Percentiles rank a stretch among this genome's conserved stretches.
Conservation (phyloP, 2,329 filamentous ascomycete species). For the Aspergillus costaricaensis region DNA sequence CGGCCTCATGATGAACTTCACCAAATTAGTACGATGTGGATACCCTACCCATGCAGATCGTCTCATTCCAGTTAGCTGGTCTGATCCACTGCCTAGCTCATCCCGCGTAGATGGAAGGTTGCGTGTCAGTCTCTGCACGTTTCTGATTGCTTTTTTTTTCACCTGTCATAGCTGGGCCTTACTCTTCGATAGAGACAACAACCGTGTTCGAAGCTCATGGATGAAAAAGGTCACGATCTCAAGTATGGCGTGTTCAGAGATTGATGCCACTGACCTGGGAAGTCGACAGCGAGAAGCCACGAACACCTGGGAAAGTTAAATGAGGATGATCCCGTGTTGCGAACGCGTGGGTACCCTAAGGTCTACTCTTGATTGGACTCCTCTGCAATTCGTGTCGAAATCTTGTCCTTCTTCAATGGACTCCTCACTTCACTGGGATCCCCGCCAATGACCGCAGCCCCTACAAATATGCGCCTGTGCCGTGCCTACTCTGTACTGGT, state of each 20-base stretch:
- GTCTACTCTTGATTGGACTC: slow-evolving; percentile 15
- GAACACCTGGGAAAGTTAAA: slow-evolving; percentile 15
- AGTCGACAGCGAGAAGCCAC: not conserved
- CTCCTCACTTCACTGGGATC: not conserved
- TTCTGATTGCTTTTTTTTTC: not conserved
- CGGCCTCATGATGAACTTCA: not conserved
- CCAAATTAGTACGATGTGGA: not conserved
- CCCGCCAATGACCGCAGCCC: not conserved
- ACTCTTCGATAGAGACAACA: not conserved
- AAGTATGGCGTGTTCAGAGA: not conserved
- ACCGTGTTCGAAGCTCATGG: not conserved
- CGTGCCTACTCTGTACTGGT: not conserved
- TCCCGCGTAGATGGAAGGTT: not conserved
- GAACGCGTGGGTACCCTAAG: slow-evolving; percentile 21
- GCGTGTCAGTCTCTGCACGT: not conserved
- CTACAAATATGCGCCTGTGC: not conserved
- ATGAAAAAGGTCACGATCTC: not conserved
- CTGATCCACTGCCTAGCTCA: not conserved
- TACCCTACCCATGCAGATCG: not conserved
- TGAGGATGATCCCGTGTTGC: slow-evolving; percentile 19
- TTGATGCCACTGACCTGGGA: too few species aligned
- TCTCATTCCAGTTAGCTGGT: not conserved
- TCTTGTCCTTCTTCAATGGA: not conserved
- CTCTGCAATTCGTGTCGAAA: slow-evolving; percentile 7
- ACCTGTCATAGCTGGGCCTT: not conserved